These are phyloP conservation scores for Brassica cretica DNA, from an alignment of 345 rosid species.

Conservation along the genomic window DNA sequence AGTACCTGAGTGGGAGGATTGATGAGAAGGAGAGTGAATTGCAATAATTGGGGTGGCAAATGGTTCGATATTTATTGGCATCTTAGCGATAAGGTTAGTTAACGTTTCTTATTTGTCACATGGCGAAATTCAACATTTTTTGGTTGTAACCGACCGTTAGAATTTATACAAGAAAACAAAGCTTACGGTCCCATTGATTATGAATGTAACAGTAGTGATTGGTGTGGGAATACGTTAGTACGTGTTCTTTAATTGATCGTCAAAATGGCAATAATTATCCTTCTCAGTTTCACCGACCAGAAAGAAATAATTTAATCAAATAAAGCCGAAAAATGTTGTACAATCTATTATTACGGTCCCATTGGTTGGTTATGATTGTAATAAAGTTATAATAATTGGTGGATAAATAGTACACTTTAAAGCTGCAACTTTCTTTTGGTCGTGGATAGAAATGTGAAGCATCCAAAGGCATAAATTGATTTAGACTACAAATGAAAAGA, in stretches of 20 bases:
- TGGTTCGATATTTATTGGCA: neutral
- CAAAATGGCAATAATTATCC: neutral
- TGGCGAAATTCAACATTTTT: neutral
- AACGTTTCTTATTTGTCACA: neutral
- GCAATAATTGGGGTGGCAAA: neutral
- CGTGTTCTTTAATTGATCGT: neutral
- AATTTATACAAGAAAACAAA: neutral
- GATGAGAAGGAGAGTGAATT: neutral
- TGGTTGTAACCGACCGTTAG: neutral
- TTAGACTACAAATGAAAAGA: neutral
- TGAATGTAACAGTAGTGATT: neutral
- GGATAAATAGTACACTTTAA: too few species aligned
- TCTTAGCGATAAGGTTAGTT: neutral
- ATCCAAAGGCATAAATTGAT: neutral
- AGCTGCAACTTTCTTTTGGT: neutral
- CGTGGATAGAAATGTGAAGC: neutral
- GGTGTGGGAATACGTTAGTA: neutral
- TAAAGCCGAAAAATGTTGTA: neutral
- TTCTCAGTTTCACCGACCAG: neutral
- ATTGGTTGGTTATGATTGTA: neutral
- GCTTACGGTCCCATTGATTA: neutral
- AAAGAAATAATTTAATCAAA: neutral
- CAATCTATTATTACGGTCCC: neutral
- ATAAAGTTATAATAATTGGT: neutral
- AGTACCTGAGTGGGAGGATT: neutral